A percentile compares a stretch with the other conserved stretches of the same genome.
These are phyloP conservation scores for Podospora fimiseda DNA, from an alignment of 495 filamentous ascomycete species.

Conservation along the genomic window DNA sequence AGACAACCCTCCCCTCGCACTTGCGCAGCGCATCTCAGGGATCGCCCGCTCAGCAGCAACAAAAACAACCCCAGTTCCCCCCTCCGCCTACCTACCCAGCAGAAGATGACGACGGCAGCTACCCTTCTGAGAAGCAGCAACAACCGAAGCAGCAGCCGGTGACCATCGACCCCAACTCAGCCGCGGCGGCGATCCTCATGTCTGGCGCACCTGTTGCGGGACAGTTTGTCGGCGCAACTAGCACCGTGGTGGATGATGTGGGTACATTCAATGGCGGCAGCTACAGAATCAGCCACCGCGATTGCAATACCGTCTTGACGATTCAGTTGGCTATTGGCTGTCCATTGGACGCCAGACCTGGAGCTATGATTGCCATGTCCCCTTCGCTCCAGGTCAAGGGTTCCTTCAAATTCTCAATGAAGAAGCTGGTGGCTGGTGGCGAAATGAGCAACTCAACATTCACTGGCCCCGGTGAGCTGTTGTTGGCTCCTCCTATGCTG, in stretches of 20 bases:
- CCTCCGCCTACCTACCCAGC: slow-evolving; percentile 24
- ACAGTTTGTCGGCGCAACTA: slow-evolving; percentile 55
- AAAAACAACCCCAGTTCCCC: slow-evolving; percentile 25
- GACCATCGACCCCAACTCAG: slow-evolving; percentile 25
- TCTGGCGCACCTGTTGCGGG: slow-evolving; percentile 27
- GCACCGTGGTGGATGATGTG: slow-evolving; percentile 63
- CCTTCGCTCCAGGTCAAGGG: slow-evolving; percentile 79
- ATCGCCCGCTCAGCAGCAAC: slow-evolving; percentile 27
- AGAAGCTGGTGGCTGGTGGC: slow-evolving; percentile 76
- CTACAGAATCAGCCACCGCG: slow-evolving; percentile 87
- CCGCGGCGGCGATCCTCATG: slow-evolving; percentile 22
- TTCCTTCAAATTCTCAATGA: slow-evolving; percentile 69
- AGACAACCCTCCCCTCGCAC: slow-evolving; percentile 26
- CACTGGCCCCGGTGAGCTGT: slow-evolving; percentile 85
- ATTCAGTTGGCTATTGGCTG: slow-evolving; percentile 85
- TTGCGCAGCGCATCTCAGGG: slow-evolving; percentile 21
- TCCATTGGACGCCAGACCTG: slow-evolving; percentile 73
- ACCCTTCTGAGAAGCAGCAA: slow-evolving; percentile 10
- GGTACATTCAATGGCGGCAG: slow-evolving; percentile 95
- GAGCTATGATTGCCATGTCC: slow-evolving; percentile 92
- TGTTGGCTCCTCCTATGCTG: slow-evolving; percentile 71
- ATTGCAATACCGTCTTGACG: slow-evolving; percentile 84
- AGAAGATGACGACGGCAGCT: background rate
- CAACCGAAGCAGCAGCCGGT: slow-evolving; percentile 20
- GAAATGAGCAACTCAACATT: slow-evolving; percentile 75